Percentiles rank a stretch among this genome's conserved stretches.
phyloP scores from a whole-genome alignment of 2,329 filamentous ascomycete species.

The Exophiala sp. region DNA sequence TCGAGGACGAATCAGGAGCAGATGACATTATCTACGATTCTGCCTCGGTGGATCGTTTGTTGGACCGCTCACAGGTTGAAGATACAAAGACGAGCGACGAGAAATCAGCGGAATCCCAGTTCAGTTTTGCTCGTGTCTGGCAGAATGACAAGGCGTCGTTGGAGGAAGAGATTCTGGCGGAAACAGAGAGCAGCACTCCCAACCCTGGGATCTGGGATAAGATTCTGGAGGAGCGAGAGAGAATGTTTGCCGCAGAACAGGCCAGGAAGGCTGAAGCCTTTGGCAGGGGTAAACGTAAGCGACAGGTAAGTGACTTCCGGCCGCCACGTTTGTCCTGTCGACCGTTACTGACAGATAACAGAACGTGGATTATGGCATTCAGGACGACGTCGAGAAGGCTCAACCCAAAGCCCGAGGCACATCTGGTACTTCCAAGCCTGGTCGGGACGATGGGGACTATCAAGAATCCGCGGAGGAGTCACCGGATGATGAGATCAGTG shows the following conservation, averaged over 20 bases:
- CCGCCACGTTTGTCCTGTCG: too few relatives aligned
- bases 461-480: constrained; percentile 48
- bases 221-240: constrained; percentile 77
- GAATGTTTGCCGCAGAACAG: constrained; percentile 66
- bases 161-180: constrained; percentile 54
- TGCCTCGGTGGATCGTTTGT: constrained; percentile 74
- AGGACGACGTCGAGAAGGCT: constrained; percentile 10
- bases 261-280: constrained; percentile 65
- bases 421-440: constrained; percentile 25
- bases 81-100: constrained; percentile 61
- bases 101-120: constrained; percentile 67
- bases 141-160: constrained; percentile 69
- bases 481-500: constrained; percentile 34
- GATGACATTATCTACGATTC: constrained; percentile 75
- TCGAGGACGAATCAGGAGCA: constrained; percentile 63
- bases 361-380: constrained; percentile 25
- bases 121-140: constrained; percentile 89
- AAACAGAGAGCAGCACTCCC: constrained; percentile 54
- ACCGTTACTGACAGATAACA: constrained; percentile 10
- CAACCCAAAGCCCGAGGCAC: background rate
- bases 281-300: constrained; percentile 74
- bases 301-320: constrained; percentile 43
- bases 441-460: constrained; percentile 20
- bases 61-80: constrained; percentile 81
- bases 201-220: constrained; percentile 67